phyloP scores from a whole-genome alignment of 179 eudicot species.

The Vitellaria paradoxa region DNA sequence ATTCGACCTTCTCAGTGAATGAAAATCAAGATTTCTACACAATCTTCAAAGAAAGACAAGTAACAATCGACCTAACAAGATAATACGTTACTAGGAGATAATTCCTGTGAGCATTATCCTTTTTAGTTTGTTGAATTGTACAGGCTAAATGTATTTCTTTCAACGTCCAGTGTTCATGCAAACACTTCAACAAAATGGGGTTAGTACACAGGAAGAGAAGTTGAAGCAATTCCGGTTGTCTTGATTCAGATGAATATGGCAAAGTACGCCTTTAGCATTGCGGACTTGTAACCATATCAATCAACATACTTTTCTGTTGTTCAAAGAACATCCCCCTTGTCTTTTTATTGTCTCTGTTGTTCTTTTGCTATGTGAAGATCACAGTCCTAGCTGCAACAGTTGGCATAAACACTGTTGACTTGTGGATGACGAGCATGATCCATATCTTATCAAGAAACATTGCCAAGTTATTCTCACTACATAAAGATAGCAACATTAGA shows the following conservation, averaged over 20 bases:
- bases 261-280: not conserved
- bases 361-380: not conserved
- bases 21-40: not conserved
- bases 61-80: not conserved
- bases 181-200: slow-evolving; percentile 3
- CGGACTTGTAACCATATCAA: not conserved
- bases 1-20: not conserved
- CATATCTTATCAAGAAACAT: not conserved
- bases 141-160: not conserved
- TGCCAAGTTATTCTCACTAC: not conserved
- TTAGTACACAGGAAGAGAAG: not conserved
- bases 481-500: not conserved
- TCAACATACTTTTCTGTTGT: not conserved
- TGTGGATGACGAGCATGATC: not conserved
- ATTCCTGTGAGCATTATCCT: not conserved
- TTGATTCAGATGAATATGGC: not conserved
- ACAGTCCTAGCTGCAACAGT: not conserved
- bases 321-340: not conserved
- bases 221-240: not conserved
- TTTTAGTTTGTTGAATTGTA: not conserved
- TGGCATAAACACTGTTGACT: not conserved
- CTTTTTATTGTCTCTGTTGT: not conserved
- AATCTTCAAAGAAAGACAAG: not conserved
- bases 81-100: not conserved
- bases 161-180: not conserved